phyloP scores from a whole-genome alignment of 208 protist species.

The Endotrypanum monterogeii region DNA sequence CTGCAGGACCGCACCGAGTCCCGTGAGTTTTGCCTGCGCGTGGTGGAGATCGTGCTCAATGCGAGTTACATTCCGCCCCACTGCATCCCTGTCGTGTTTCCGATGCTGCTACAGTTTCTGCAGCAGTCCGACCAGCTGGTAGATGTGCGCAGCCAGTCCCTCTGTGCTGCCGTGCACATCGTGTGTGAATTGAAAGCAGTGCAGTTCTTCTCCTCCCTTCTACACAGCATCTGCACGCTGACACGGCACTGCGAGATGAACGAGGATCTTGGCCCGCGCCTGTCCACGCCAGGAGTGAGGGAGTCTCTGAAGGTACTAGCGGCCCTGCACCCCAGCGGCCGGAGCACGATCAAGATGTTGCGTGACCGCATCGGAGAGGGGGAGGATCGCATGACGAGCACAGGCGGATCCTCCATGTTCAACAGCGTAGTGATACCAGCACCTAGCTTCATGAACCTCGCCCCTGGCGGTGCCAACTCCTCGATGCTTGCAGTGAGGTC shows the following conservation, averaged over 20 bases:
- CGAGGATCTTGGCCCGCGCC: constrained; percentile 76
- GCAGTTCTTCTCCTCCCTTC: constrained; percentile 81
- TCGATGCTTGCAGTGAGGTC: constrained; percentile 2
- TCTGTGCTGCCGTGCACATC: constrained; percentile 86
- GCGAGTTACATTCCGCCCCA: constrained; percentile 90
- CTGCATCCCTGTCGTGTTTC: constrained; percentile 86
- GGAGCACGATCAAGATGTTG: constrained; percentile 64
- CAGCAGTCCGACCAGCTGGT: constrained; percentile 86
- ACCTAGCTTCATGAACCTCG: constrained; percentile 22
- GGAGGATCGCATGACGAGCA: constrained; percentile 41
- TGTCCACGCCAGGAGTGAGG: constrained; percentile 75
- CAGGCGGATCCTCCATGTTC: constrained; percentile 16
- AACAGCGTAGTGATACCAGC: constrained; percentile 11
- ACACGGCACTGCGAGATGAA: constrained; percentile 85
- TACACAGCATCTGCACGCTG: constrained; percentile 83
- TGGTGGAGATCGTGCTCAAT: constrained; percentile 85
- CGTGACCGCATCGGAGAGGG: constrained; percentile 57
- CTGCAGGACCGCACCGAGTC: constrained; percentile 86
- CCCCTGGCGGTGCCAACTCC: constrained; percentile 17
- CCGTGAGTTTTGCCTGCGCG: constrained; percentile 87
- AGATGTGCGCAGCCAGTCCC: constrained; percentile 81
- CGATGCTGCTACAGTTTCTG: constrained; percentile 85
- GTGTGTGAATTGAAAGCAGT: constrained; percentile 88
- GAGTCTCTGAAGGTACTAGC: constrained; percentile 82
- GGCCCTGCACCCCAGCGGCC: constrained; percentile 66